Evolutionary conservation across 2,329 filamentous ascomycete genomes (phyloP).

Genomic region (Aspergillus carbonarius): DNA sequence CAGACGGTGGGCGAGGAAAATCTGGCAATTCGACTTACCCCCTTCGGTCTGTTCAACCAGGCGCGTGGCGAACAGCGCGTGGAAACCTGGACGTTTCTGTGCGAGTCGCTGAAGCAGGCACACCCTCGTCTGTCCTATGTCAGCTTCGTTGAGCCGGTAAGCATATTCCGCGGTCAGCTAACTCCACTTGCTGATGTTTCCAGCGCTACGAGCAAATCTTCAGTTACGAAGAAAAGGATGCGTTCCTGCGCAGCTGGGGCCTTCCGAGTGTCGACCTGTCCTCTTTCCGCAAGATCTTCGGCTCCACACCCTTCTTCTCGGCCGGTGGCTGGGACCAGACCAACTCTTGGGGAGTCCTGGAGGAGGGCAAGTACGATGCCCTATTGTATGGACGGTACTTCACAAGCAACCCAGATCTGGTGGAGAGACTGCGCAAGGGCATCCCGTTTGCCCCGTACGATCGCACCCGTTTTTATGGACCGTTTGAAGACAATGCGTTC

Average conservation of each 20-base stretch:
- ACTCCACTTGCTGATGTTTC: not conserved
- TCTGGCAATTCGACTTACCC: constrained; percentile 48
- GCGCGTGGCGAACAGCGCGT: constrained; percentile 51
- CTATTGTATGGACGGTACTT: constrained; percentile 51
- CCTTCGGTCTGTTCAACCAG: constrained; percentile 55
- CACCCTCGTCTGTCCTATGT: constrained; percentile 52
- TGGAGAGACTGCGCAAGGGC: constrained; percentile 45
- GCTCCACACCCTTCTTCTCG: constrained; percentile 55
- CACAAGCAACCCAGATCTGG: constrained; percentile 51
- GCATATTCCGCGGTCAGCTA: not conserved
- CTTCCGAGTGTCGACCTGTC: constrained; percentile 48
- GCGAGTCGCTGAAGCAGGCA: constrained; percentile 47
- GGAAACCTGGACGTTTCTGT: constrained; percentile 55
- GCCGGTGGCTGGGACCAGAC: constrained; percentile 56
- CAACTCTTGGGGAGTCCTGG: constrained; percentile 52
- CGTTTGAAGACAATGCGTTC: constrained; percentile 34
- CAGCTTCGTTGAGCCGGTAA: constrained; percentile 55
- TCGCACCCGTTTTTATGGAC: constrained; percentile 46
- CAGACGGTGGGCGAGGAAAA: constrained; percentile 48
- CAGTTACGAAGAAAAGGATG: constrained; percentile 50
- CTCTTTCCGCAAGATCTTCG: constrained; percentile 53
- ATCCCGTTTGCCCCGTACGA: constrained; percentile 45
- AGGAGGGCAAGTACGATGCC: constrained; percentile 49
- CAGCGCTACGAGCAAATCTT: constrained; percentile 55
- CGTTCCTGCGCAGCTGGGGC: constrained; percentile 51